Evolutionary conservation across 2,329 filamentous ascomycete genomes (phyloP).

Genomic region (Paracoccidioides brasiliensis): DNA sequence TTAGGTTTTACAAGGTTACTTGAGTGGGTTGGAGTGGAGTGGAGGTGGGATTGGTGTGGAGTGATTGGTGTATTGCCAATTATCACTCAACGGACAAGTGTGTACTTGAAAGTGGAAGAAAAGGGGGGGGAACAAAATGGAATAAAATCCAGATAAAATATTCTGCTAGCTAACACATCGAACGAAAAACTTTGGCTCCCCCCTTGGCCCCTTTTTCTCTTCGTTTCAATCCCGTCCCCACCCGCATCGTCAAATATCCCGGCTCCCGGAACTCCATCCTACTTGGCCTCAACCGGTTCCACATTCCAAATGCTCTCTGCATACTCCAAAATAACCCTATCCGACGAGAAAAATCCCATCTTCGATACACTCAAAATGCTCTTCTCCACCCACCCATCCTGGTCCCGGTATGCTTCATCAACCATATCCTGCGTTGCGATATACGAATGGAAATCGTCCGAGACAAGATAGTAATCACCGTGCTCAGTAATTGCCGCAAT

Average conservation of each 20-base stretch:
- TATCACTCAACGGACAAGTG: no score
- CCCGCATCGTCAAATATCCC: not conserved
- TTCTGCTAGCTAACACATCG: no score
- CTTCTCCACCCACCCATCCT: conserved; percentile 86
- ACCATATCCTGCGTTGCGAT: conserved; percentile 81
- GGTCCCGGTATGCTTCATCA: conserved; percentile 81
- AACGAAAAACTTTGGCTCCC: no score
- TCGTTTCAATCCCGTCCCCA: not conserved
- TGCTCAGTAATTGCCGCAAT: conserved; percentile 78
- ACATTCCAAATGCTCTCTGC: conserved; percentile 96
- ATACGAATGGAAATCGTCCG: conserved; percentile 94
- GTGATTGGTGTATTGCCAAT: no score
- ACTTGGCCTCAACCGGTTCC: conserved; percentile 50
- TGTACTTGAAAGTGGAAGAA: no score
- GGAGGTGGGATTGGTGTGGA: not conserved
- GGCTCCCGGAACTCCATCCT: not conserved
- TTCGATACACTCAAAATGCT: conserved; percentile 74
- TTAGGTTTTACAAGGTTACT: not conserved
- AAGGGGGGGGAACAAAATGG: no score
- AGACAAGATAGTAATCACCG: conserved; percentile 94
- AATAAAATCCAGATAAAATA: no score
- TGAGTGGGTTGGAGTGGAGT: not conserved
- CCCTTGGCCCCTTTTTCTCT: not conserved
- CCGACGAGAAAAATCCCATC: conserved; percentile 96
- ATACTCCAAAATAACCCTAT: conserved; percentile 94